Percentiles rank a stretch among this genome's conserved stretches.
Conservation (phyloP, 1,139 yeast species). For the Nakaseomyces sp. region DNA sequence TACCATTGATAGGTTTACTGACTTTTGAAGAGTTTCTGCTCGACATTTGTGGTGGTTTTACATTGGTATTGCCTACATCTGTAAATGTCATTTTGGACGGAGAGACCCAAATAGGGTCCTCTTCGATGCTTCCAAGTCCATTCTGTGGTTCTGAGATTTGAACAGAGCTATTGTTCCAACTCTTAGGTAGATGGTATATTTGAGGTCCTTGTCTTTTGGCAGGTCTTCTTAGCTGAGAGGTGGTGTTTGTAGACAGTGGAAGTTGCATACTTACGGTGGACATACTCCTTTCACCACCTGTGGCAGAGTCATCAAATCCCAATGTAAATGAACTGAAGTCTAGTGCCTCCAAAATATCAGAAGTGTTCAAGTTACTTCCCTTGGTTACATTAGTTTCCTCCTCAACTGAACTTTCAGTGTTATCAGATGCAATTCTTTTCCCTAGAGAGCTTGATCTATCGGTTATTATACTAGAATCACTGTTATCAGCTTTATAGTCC, state of each 20-base stretch:
- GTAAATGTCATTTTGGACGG: constrained; percentile 27
- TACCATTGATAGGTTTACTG: background rate
- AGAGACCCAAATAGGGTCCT: constrained; percentile 31
- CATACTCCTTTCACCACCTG: constrained; percentile 4
- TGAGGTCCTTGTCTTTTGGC: background rate
- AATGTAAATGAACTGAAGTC: constrained; percentile 30
- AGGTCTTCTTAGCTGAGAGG: background rate
- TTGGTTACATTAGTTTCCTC: background rate
- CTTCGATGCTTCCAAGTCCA: constrained; percentile 9
- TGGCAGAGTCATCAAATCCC: constrained; percentile 22
- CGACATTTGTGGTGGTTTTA: background rate
- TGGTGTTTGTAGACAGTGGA: background rate
- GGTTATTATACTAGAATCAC: background rate
- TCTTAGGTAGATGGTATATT: background rate
- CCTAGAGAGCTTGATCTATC: background rate
- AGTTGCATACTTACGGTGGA: background rate
- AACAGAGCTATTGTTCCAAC: background rate
- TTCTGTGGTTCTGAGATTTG: background rate
- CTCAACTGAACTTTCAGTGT: constrained; percentile 1
- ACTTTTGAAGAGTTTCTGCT: background rate
- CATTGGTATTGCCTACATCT: constrained; percentile 14
- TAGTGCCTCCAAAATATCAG: constrained; percentile 20
- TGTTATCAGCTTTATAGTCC: background rate
- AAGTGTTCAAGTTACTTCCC: background rate
- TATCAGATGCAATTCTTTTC: background rate